A percentile compares a stretch with the other conserved stretches of the same genome.
Evolutionary conservation across 202 grass and related monocot genomes (phyloP).

Genomic region (Panicum hallii): DNA sequence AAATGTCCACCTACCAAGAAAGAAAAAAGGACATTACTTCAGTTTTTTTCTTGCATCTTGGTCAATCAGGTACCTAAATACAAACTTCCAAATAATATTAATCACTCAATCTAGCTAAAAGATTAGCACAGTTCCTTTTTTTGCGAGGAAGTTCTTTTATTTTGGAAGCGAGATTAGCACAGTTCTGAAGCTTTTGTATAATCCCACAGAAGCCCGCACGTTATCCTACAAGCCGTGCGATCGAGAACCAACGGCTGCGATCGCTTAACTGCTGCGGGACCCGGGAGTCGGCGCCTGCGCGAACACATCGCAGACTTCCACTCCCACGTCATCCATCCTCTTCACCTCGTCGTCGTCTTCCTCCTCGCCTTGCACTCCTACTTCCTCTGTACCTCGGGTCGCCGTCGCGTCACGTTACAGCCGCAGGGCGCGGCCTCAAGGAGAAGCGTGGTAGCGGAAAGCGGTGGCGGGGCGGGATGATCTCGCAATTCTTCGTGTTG

Average conservation of each 20-base stretch:
- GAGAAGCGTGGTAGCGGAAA: background rate
- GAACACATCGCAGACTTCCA: background rate
- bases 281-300: background rate
- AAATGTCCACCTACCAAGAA: background rate
- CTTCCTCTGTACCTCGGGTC: constrained; percentile 28
- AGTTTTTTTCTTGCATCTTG: background rate
- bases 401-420: constrained; percentile 10
- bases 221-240: background rate
- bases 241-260: constrained; percentile 12
- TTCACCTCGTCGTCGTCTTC: background rate
- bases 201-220: background rate
- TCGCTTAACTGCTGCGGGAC: background rate
- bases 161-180: no score
- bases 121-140: no score
- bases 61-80: no score
- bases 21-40: background rate
- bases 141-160: no score
- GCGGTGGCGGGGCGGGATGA: constrained; percentile 52
- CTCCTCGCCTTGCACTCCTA: constrained; percentile 19
- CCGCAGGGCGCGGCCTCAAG: background rate
- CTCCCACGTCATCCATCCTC: background rate
- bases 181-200: no score
- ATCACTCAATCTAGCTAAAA: no score
- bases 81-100: no score
- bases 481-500: constrained; percentile 99